Evolutionary conservation across 306 rosid genomes (phyloP).

Genomic region (Fragaria ananassa): DNA sequence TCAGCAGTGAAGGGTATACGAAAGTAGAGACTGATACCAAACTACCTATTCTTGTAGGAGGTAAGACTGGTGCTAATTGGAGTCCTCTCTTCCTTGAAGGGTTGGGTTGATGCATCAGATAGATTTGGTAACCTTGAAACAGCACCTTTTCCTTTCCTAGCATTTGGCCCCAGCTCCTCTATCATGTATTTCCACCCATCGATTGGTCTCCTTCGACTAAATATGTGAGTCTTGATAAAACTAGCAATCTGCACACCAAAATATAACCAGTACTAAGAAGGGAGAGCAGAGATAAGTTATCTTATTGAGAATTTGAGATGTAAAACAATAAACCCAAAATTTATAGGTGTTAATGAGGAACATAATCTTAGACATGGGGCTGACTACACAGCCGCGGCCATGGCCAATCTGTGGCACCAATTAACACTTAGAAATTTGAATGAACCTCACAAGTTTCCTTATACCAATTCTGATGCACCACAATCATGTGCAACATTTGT

Average conservation of each 20-base stretch:
- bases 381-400: not conserved
- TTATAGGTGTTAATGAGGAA: not conserved
- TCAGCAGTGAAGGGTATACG: not conserved
- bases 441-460: not conserved
- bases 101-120: conserved; percentile 86
- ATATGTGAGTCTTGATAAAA: conserved; percentile 89
- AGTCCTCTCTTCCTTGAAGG: conserved; percentile 73
- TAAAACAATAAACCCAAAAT: not conserved
- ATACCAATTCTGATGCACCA: not conserved
- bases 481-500: not conserved
- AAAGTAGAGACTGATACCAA: not conserved
- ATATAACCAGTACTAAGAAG: conserved; percentile 7
- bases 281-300: not conserved
- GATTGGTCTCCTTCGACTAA: conserved; percentile 87
- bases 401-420: not conserved
- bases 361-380: not conserved
- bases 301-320: not conserved
- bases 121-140: conserved; percentile 78
- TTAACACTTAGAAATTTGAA: not conserved
- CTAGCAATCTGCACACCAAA: conserved; percentile 76
- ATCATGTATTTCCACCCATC: conserved; percentile 99
- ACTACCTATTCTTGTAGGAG: conserved; percentile 47
- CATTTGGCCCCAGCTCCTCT: conserved; percentile 94
- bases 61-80: conserved; percentile 30
- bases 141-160: conserved; percentile 85